Percentiles rank a stretch among this genome's conserved stretches.
These are phyloP conservation scores for Musa schizocarpa DNA, from an alignment of 176 grass and related monocot species.

Conservation along the genomic window DNA sequence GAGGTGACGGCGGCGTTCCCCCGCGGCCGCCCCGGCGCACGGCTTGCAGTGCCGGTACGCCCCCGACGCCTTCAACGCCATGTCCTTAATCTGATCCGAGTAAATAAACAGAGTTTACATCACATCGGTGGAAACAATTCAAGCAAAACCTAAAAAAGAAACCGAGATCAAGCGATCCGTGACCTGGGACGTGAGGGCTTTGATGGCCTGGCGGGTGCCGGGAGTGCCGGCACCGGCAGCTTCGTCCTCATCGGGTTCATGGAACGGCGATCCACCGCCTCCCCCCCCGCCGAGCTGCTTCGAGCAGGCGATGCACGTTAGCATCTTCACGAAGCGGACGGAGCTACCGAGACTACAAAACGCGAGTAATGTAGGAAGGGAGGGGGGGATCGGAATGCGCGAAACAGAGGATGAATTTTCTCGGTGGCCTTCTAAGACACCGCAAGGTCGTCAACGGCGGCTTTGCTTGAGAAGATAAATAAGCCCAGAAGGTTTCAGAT, in stretches of 20 bases:
- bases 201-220: conserved; percentile 80
- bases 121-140: neutral
- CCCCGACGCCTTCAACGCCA: conserved; percentile 82
- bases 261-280: conserved; percentile 30
- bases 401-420: neutral
- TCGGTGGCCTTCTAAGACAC: neutral
- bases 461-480: neutral
- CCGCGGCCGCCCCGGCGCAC: conserved; percentile 43
- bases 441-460: neutral
- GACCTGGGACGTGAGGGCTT: conserved; percentile 81
- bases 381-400: neutral
- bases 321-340: conserved; percentile 30
- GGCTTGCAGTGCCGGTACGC: conserved; percentile 97
- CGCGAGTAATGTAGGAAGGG: neutral
- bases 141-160: neutral
- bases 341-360: neutral
- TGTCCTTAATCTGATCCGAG: conserved; percentile 68
- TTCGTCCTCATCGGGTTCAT: conserved; percentile 38
- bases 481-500: too few relatives aligned
- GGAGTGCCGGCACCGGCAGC: conserved; percentile 36
- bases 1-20: conserved; percentile 32
- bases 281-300: conserved; percentile 54
- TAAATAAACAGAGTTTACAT: neutral
- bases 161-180: neutral
- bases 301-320: conserved; percentile 92